Evolutionary conservation across 2,329 filamentous ascomycete genomes (phyloP).

Genomic region (Xylaria digitata): DNA sequence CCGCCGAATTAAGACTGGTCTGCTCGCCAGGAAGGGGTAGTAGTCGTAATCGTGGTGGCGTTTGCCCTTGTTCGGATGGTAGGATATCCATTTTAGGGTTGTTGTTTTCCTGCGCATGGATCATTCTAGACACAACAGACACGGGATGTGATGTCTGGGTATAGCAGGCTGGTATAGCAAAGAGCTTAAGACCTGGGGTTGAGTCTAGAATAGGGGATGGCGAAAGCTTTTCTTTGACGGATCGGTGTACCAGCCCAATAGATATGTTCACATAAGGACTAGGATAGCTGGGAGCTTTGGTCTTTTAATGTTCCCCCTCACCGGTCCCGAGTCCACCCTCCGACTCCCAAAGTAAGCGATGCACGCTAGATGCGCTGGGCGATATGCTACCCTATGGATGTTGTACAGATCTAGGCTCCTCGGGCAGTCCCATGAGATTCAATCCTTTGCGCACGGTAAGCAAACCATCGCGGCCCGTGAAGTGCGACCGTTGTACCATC

Average conservation of each 20-base stretch:
- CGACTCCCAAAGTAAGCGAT: constrained; percentile 17
- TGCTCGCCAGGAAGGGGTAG: constrained; percentile 1
- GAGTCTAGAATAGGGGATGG: constrained; percentile 6
- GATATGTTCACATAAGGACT: constrained; percentile 29
- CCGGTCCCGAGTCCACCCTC: constrained; percentile 18
- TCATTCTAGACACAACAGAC: constrained; percentile 33
- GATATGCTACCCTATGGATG: constrained; percentile 25
- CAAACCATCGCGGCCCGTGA: constrained; percentile 22
- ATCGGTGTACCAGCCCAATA: constrained; percentile 25
- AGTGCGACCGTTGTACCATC: constrained; percentile 25
- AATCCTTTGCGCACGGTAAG: constrained; percentile 28
- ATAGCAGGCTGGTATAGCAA: constrained; percentile 30
- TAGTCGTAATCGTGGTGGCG: constrained; percentile 16
- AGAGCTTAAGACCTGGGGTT: constrained; percentile 25
- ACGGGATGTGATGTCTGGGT: constrained; percentile 27
- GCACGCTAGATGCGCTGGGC: constrained; percentile 14
- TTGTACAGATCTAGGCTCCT: constrained; percentile 30
- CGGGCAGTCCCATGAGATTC: constrained; percentile 22
- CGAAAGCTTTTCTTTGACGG: constrained; percentile 18
- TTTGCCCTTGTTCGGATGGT: constrained; percentile 23
- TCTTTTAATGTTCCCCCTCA: constrained; percentile 28
- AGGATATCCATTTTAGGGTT: constrained; percentile 15
- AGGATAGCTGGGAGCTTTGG: constrained; percentile 24
- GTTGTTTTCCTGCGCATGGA: constrained; percentile 28
- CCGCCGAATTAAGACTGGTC: constrained; percentile 29